phyloP scores from a whole-genome alignment of 225 moss, liverwort and hornwort species.

The Polytrichum commune region DNA sequence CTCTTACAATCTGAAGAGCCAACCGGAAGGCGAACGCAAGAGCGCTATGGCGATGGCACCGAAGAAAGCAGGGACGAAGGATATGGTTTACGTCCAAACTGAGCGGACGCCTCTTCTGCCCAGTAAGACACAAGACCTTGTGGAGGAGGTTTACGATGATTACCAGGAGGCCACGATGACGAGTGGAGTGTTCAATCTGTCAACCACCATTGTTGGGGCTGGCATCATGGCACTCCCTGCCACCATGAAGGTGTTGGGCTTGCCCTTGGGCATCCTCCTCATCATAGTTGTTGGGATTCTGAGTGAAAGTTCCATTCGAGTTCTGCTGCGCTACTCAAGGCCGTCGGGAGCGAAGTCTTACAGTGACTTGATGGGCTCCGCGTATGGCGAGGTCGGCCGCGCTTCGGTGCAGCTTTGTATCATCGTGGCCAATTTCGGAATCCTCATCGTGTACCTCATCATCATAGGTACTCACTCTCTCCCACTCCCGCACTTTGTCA shows the following conservation, averaged over 20 bases:
- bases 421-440: constrained; percentile 77
- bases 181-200: constrained; percentile 82
- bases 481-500: too few relatives aligned
- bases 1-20: too few relatives aligned
- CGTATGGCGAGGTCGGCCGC: constrained; percentile 54
- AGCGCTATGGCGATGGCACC: constrained; percentile 22
- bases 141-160: constrained; percentile 67
- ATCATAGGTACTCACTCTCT: constrained; percentile 58
- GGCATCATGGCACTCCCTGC: constrained; percentile 94
- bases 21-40: too few relatives aligned
- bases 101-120: constrained; percentile 65
- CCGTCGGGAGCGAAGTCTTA: constrained; percentile 70
- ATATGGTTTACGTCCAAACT: constrained; percentile 10
- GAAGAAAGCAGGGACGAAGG: constrained; percentile 18
- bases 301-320: constrained; percentile 69
- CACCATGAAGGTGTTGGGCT: constrained; percentile 84
- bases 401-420: constrained; percentile 69
- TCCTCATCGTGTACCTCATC: constrained; percentile 90
- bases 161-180: constrained; percentile 67
- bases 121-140: constrained; percentile 57
- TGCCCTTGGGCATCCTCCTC: constrained; percentile 68
- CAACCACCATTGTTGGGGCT: constrained; percentile 93
- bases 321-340: constrained; percentile 66
- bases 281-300: constrained; percentile 65
- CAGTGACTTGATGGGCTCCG: constrained; percentile 77